These are phyloP conservation scores for Skeletonema grethae DNA, from an alignment of 108 stramenopile genomes.

Conservation along the genomic window DNA sequence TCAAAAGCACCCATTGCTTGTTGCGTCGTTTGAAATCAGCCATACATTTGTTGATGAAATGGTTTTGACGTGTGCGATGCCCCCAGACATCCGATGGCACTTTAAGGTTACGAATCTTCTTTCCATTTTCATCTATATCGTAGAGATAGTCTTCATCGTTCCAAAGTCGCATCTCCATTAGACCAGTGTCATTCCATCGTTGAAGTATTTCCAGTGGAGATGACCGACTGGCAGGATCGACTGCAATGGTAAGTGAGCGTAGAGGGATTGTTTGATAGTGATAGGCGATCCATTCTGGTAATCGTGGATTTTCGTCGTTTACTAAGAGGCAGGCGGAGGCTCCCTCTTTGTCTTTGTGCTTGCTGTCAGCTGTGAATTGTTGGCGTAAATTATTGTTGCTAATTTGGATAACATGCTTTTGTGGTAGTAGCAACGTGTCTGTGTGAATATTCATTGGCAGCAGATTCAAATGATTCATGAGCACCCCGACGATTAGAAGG, in stretches of 20 bases:
- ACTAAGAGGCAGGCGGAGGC: slow-evolving; percentile 62
- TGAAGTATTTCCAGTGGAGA: slow-evolving; percentile 31
- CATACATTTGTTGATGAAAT: slow-evolving; percentile 29
- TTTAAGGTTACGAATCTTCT: not conserved
- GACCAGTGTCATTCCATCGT: slow-evolving; percentile 38
- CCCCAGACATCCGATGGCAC: not conserved
- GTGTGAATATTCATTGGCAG: too few species aligned
- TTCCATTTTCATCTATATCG: not conserved
- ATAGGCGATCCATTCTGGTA: slow-evolving; percentile 75
- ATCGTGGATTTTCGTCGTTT: slow-evolving; percentile 58
- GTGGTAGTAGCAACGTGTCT: too few species aligned
- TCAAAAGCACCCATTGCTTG: slow-evolving; percentile 56
- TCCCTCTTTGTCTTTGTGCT: slow-evolving; percentile 17
- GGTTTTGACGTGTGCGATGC: slow-evolving; percentile 15
- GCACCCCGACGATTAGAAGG: too few species aligned
- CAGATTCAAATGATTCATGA: too few species aligned
- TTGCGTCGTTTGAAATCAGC: slow-evolving; percentile 22
- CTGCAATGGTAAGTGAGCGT: slow-evolving; percentile 59
- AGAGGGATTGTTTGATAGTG: slow-evolving; percentile 74
- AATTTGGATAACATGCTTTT: too few species aligned
- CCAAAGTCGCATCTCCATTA: slow-evolving; percentile 42
- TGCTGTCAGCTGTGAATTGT: too few species aligned
- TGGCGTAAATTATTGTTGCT: too few species aligned
- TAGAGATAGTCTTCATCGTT: slow-evolving; percentile 32
- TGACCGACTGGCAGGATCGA: slow-evolving; percentile 60